A percentile compares a stretch with the other conserved stretches of the same genome.
phyloP scores from a whole-genome alignment of 768 basidiomycete genomes.

The Butyriboletus loyo region DNA sequence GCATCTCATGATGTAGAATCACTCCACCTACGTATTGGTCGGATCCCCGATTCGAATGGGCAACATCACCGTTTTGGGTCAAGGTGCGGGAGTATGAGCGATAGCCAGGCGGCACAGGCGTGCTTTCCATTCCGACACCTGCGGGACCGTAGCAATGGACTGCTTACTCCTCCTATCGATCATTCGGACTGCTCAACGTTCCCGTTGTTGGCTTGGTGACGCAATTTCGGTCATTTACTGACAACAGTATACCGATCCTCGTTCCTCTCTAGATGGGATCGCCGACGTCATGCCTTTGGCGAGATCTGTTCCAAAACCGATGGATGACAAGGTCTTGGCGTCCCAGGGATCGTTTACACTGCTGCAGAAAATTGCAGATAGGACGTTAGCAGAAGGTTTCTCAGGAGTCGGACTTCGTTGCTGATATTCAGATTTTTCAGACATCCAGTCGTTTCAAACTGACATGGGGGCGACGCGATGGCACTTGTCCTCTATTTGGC shows the following conservation, averaged over 20 bases:
- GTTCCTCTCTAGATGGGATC: constrained; percentile 14
- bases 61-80: constrained; percentile 15
- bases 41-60: constrained; percentile 23
- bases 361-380: background rate
- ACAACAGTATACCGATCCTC: constrained; percentile 10
- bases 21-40: constrained; percentile 20
- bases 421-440: constrained; percentile 3
- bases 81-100: constrained; percentile 17
- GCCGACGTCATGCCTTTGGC: constrained; percentile 14
- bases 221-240: constrained; percentile 22
- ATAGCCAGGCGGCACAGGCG: constrained; percentile 29
- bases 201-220: constrained; percentile 18
- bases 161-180: constrained; percentile 19
- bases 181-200: constrained; percentile 9
- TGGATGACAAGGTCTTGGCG: background rate
- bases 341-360: background rate
- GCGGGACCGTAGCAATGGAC: constrained; percentile 23
- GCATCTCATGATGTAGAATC: constrained; percentile 8
- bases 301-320: constrained; percentile 11
- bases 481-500: constrained; percentile 7
- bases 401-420: background rate
- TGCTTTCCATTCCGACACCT: constrained; percentile 30
- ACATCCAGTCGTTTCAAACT: constrained; percentile 15
- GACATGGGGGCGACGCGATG: constrained; percentile 5
- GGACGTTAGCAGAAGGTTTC: background rate